Evolutionary conservation across 441 rosid genomes (phyloP), one percentile per base, ranked within the genome.

Genomic region (Corymbia calophylla): DNA sequence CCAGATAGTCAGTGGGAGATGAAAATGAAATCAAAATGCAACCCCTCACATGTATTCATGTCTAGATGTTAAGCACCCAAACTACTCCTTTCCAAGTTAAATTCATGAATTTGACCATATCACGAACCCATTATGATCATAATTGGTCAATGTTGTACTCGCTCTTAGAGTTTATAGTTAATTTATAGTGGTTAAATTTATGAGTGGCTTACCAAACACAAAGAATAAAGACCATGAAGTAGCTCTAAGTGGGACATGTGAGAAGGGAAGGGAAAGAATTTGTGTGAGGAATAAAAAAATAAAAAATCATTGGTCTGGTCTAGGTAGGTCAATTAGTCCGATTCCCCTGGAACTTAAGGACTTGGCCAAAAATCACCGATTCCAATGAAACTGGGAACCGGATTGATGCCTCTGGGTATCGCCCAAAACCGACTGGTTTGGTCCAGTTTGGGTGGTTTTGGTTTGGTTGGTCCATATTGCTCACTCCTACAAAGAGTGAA

Each of bases 291-390:
- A 62, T 62, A 29, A 29, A 62, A 51, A 62, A 62, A 62, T 13
- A 62, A 62, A 62, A 62, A 14, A 29, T 62, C 68, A 29, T 62
- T 1, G 9, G 32, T 62, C n/a, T 5, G 0, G 6, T 62, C 15
- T 16, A 14, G 16, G 53, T 3, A 5, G 53, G 14, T 6, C 53
- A 4, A 4, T 53, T 5, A 16, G 16, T 53, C 6, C 7, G 32
- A 17, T 62, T 62, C 68, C 32, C 70, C 0, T 62, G 8, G 9
- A 62, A 62, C 0, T 0, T 0, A 2, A 4, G 17, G 18, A 62
- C 7, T 1, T 3, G 17, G 14, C 2, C 0, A 8, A 62, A 62
- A 62, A 62, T 62, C 70, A 62, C 2, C 3, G 0, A 4, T 62
- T 62, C 8, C 5, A 6, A 62, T 29, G 68, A 5, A 62, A 62